Evolutionary conservation across 371 early-diverging fungal species (phyloP), one percentile per base, ranked within the genome.

Genomic region (Mortierella sp.): DNA sequence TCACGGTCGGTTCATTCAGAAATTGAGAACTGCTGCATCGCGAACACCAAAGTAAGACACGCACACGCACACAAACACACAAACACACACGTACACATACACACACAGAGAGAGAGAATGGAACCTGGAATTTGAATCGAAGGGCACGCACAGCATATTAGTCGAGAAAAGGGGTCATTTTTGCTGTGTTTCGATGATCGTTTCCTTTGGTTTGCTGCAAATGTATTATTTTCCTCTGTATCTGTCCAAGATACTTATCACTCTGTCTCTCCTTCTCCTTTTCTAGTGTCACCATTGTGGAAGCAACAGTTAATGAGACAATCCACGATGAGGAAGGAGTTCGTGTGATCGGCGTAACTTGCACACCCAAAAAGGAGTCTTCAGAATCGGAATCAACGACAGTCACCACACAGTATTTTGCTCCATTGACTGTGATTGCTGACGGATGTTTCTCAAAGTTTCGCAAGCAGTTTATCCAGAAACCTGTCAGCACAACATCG

Each of bases 401-500:
- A 22, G 63, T 71, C 67, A 72, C 64, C 24, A 54, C 64, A 2
- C 32, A 71, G 64, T 83, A 68, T 49, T 86, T 83, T 83, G 95
- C 95, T 5, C 91, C 94, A 9, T 80, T 97, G 26, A 95, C 95
- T 0, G 80, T 97, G 61, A 91, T 97, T 24, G 94, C 93, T 3
- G 97, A 98, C 83, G 98, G 98, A 24, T 93, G 96, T 72, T 95
- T 96, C 69, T 97, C 97, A 67, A 97, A 95, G 84, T 98, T 98
- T 87, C 90, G 98, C 61, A 94, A 93, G 70, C 89, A 93, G 37
- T 88, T 89, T 55, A 89, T 90, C 24, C 62, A 83, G 1, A 88
- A 83, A 65, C 73, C 87, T 14, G 90, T 93, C 37, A 64, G 84
- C 5, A 88, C 88, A 20, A 88, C 86, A 55, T 94, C 94, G 0